These are phyloP conservation scores for Citrus glauca DNA, from an alignment of 345 rosid species.

Conservation along the genomic window DNA sequence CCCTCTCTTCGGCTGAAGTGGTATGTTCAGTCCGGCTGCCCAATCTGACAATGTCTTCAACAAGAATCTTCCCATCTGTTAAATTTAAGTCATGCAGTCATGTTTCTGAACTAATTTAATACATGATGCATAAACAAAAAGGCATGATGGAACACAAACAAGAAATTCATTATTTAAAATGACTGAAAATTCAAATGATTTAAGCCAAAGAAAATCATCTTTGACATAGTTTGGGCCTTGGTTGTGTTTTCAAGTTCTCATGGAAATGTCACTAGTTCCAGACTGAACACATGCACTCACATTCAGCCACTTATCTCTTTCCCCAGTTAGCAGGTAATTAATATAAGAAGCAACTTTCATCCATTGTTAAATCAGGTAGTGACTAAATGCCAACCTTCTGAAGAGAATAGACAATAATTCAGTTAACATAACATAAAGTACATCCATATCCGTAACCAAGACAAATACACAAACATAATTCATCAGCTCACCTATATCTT, in stretches of 20 bases:
- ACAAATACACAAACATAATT: not conserved
- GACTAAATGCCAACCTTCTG: not conserved
- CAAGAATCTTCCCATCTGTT: constrained; percentile 90
- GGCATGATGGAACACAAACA: not conserved
- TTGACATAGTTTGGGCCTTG: not conserved
- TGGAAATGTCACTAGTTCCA: not conserved
- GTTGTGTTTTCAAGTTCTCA: not conserved
- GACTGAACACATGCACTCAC: not conserved
- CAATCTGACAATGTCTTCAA: constrained; percentile 84
- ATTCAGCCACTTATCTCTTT: not conserved
- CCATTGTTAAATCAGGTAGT: too few relatives aligned
- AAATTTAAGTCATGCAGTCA: not conserved
- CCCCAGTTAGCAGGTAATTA: not conserved
- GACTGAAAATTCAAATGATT: not conserved
- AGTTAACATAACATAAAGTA: not conserved
- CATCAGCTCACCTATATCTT: constrained; percentile 59
- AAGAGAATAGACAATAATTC: not conserved
- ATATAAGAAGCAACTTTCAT: not conserved
- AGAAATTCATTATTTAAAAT: not conserved
- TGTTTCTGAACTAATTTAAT: not conserved
- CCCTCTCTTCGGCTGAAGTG: constrained; percentile 39
- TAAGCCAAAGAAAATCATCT: too few relatives aligned
- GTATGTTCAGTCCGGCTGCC: constrained; percentile 65
- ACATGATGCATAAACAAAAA: not conserved
- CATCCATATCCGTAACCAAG: not conserved